phyloP scores from a whole-genome alignment of 306 rosid species.

The Pyrus bretschneideri region DNA sequence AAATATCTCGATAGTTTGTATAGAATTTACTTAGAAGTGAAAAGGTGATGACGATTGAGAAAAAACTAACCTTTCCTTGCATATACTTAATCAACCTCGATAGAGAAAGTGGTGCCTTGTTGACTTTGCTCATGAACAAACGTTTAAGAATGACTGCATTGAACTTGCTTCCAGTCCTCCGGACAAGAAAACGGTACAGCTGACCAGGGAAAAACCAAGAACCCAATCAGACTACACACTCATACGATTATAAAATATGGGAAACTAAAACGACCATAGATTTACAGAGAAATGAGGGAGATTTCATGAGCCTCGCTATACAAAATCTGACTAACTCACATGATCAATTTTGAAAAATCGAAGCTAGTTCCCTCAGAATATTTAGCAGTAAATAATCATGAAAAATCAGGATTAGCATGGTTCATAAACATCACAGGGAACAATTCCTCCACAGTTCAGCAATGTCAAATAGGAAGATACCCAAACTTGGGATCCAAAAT shows the following conservation, averaged over 20 bases:
- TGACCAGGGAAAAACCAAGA: conserved; percentile 11
- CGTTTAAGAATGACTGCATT: conserved; percentile 53
- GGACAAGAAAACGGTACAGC: conserved; percentile 85
- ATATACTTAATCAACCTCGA: conserved; percentile 52
- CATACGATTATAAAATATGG: background rate
- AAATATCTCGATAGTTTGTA: background rate
- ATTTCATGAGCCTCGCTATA: background rate
- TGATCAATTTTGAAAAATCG: background rate
- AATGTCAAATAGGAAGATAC: background rate
- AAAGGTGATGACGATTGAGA: background rate
- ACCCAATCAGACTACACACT: conserved; percentile 7
- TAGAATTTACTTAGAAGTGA: background rate
- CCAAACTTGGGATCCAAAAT: background rate
- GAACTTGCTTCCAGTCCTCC: conserved; percentile 60
- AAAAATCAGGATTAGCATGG: conserved; percentile 65
- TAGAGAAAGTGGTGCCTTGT: conserved; percentile 60
- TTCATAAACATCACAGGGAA: conserved; percentile 27
- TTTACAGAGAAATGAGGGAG: background rate
- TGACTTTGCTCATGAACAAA: conserved; percentile 71
- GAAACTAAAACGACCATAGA: background rate
- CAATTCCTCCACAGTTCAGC: background rate
- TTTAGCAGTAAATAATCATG: conserved; percentile 22
- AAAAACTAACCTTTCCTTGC: conserved; percentile 32
- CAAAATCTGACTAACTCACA: background rate
- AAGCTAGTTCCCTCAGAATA: conserved; percentile 42